Evolutionary conservation across 2,329 filamentous ascomycete species (phyloP).

Genomic region (Aspergillus sp.): DNA sequence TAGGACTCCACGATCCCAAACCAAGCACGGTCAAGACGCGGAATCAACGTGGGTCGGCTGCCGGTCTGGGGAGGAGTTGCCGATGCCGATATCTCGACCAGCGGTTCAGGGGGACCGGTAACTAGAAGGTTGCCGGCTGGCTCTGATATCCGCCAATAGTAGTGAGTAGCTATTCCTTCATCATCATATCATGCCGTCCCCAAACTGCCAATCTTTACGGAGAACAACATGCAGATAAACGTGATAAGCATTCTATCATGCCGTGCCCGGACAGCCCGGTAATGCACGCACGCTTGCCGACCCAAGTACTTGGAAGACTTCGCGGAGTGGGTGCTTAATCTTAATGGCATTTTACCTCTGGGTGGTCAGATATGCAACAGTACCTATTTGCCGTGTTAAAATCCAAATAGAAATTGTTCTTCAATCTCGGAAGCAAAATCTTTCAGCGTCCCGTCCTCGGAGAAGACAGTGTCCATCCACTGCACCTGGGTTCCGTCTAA

Average conservation of each 20-base stretch:
- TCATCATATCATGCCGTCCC: neutral
- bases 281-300: neutral
- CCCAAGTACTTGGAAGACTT: neutral
- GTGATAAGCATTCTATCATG: neutral
- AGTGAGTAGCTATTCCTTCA: neutral
- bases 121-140: neutral
- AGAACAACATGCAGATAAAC: neutral
- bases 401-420: slow-evolving; percentile 6
- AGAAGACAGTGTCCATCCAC: slow-evolving; percentile 7
- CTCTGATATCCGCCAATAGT: neutral
- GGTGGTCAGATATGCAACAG: neutral
- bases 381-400: neutral
- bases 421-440: slow-evolving; percentile 9
- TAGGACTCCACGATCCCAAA: neutral
- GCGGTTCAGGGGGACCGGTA: neutral
- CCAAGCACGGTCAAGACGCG: neutral
- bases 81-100: neutral
- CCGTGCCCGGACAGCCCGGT: too few relatives aligned
- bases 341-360: too few relatives aligned
- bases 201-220: neutral
- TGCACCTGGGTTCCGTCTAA: slow-evolving; percentile 9
- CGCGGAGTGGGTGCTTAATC: too few relatives aligned
- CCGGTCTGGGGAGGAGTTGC: neutral
- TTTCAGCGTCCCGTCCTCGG: slow-evolving; percentile 4
- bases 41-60: neutral